Conservation (phyloP, 306 rosid species). For the Prunus armeniaca region DNA sequence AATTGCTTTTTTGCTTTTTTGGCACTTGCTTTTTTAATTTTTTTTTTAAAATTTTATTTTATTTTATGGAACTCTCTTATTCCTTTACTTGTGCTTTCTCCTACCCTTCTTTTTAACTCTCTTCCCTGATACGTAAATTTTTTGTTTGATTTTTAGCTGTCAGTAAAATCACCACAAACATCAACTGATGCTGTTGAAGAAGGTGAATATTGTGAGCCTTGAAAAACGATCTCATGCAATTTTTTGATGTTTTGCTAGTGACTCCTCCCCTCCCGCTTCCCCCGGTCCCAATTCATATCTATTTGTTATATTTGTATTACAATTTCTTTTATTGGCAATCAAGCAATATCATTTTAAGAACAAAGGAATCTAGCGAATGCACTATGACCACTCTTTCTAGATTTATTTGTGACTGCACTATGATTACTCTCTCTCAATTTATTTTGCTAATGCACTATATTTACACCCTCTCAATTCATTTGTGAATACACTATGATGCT, state of each 20-base stretch:
- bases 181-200: conserved; percentile 65
- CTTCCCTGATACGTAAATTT: conserved; percentile 24
- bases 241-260: conserved; percentile 48
- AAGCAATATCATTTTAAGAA: background rate
- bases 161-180: conserved; percentile 64
- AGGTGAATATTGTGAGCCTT: conserved; percentile 68
- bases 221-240: conserved; percentile 44
- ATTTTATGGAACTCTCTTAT: background rate
- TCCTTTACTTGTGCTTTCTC: background rate
- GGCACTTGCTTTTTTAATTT: too few species aligned
- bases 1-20: background rate
- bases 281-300: background rate
- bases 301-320: background rate
- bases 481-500: background rate
- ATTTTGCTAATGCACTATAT: background rate
- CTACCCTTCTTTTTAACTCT: background rate
- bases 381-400: background rate
- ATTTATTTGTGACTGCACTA: background rate
- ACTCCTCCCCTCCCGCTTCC: background rate
- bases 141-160: conserved; percentile 59
- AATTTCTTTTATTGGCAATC: background rate
- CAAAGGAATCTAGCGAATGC: background rate
- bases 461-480: background rate
- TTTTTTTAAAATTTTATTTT: background rate
- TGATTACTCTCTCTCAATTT: background rate